These are phyloP conservation scores for Nannochloris sp. DNA, from an alignment of 139 green algal genomes.

Conservation along the genomic window DNA sequence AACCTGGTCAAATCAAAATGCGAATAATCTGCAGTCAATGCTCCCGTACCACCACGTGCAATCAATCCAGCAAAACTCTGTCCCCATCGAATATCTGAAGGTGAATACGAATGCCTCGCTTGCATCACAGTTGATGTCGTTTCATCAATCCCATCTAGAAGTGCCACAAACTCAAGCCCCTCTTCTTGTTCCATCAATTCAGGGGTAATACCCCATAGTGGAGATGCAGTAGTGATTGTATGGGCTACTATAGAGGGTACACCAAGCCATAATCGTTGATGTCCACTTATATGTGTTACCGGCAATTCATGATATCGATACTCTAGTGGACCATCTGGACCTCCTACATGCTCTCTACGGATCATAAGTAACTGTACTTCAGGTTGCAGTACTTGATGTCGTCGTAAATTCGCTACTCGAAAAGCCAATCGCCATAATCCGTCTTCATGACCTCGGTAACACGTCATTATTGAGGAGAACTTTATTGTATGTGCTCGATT, in stretches of 20 bases:
- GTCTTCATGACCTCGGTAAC: constrained; percentile 11
- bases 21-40: constrained; percentile 1
- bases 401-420: constrained; percentile 55
- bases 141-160: constrained; percentile 36
- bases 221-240: constrained; percentile 27
- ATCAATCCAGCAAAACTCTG: constrained; percentile 15
- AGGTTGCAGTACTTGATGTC: constrained; percentile 40
- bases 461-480: constrained; percentile 35
- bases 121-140: constrained; percentile 22
- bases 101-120: constrained; percentile 26
- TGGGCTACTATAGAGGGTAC: constrained; percentile 49
- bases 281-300: not conserved
- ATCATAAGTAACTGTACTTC: constrained; percentile 27
- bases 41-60: not conserved
- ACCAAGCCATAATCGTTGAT: constrained; percentile 39
- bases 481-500: constrained; percentile 40
- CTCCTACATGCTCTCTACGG: not conserved
- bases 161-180: constrained; percentile 27
- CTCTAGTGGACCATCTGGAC: constrained; percentile 3
- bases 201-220: constrained; percentile 32
- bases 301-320: constrained; percentile 18
- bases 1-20: too few species aligned
- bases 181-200: constrained; percentile 25
- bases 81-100: constrained; percentile 25
- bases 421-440: constrained; percentile 42